Base-by-base conservation (phyloP, 2,329 filamentous ascomycete species). In the Xylaria sp. region DNA sequence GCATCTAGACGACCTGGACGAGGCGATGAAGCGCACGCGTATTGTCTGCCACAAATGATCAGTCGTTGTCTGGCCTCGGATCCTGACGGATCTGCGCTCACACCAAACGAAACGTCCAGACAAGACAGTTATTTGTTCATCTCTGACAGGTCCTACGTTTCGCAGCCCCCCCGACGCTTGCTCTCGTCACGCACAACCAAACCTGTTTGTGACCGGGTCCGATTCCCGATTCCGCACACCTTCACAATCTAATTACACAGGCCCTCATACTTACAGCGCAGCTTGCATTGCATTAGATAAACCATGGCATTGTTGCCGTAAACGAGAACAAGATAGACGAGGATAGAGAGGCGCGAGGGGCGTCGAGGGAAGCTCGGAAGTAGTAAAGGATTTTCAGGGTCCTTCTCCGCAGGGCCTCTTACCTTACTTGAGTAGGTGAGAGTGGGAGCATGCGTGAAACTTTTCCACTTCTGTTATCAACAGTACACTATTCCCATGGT, bases 311-410 rank as follows among this genome's bases (percentile, higher is more conserved):
- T 54, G 38, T 38, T 63, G 42, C 46, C 46, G 46, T 51, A 20
- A 26, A 42, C 33, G 28, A 17, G 33, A 31, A 40, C 33, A 28
- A n/a, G 44, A 44, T 42, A 23, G 23, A 63, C 31, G 31, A 7
- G 9, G 6, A 33, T 6, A 33, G 33, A 33, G 33, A 10, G 7
- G 33, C 33, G 9, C 33, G 33, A 33, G 59, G 44, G 51, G 17
- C 38, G 7, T 36, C 10, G 40, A 54, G 54, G 59, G 26, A 53
- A 57, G 31, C 44, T n/a, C 31, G 31, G 44, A 68, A 57, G 38
- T 33, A 40, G 23, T 40, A 17, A 63, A 59, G 61, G 66, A 65
- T 68, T 49, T 51, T 68, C 68, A 68, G 68, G 65, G 65, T 54
- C 46, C 53, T 63, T 33, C 53, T 63, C 67, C 44, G 48, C 63